Base-by-base conservation (phyloP, 208 protist genomes). In the Tritrichomonas musculus region DNA sequence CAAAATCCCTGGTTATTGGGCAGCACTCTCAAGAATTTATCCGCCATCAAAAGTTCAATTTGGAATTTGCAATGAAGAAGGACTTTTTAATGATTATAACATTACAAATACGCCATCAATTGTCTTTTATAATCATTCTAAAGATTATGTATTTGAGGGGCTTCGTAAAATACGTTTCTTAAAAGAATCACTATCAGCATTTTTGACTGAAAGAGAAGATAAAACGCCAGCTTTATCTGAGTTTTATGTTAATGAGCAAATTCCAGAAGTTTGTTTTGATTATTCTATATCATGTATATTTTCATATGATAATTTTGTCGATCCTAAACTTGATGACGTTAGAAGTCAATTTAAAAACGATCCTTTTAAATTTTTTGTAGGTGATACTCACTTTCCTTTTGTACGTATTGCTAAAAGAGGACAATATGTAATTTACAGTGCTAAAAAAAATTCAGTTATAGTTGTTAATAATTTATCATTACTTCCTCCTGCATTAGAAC, bases 31-130 rank as follows among this genome's bases (percentile, higher is more conserved):
- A 39, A 13, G 77, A 13, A 20, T 57, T 11, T 88, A 39, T 47
- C 44, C 44, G n/a, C 64, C 64, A n/a, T 53, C 44, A 57, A 88
- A 88, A 50, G 4, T 88, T 33, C 8, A 47, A 53, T 44, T 88
- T 88, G 77, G 77, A 53, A 88, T 88, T 41, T 88, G 77, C 47
- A 44, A 88, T 88, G 77, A 88, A 57, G 77, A 88, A 22, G 77
- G 77, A 3, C 41, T 88, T 47, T 88, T 55, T 50, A 5, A 53
- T 30, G 77, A 88, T 33, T 88, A 53, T 39, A 49, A 49, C 27
- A 39, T 88, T 60, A 88, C 41, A 0, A n/a, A 27, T 27, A 49
- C 47, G 14, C 77, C 77, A 27, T 14, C 44, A 49, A 88, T 88
- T 88, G 77, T 57, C 20, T 88, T 88, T 27, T 88, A 88, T 36